Percentiles rank a stretch among this genome's conserved stretches.
These are phyloP conservation scores for Uncinocarpus reesii DNA, from an alignment of 2,329 filamentous ascomycete genomes.

Conservation along the genomic window DNA sequence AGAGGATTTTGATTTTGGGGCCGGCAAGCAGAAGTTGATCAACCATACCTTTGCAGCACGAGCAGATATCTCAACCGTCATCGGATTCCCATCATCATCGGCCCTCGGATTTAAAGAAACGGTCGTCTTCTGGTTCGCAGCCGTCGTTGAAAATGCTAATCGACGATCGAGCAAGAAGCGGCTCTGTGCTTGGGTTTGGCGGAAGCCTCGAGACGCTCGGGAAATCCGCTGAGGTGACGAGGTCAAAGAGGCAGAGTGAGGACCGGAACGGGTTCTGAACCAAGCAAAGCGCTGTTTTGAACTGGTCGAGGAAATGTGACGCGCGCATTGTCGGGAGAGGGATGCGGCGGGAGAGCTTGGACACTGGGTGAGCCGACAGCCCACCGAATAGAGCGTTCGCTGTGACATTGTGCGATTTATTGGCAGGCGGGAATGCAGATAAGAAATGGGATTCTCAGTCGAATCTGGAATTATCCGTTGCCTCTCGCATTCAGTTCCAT, in stretches of 20 bases:
- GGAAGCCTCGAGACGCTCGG: neutral
- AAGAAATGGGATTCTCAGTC: neutral
- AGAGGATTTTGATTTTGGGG: neutral
- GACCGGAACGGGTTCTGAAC: neutral
- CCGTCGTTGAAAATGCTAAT: slow-evolving; percentile 30
- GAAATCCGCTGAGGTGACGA: neutral
- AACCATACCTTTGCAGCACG: slow-evolving; percentile 62
- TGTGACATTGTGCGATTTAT: slow-evolving; percentile 24
- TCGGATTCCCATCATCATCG: slow-evolving; percentile 75
- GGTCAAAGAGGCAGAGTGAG: neutral
- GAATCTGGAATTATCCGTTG: too few relatives aligned
- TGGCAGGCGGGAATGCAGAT: neutral
- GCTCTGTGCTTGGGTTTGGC: neutral
- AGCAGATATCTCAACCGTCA: slow-evolving; percentile 72
- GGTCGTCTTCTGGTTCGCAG: slow-evolving; percentile 31
- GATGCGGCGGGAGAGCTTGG: slow-evolving; percentile 10
- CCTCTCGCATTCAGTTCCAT: too few relatives aligned
- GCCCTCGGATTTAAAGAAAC: slow-evolving; percentile 56
- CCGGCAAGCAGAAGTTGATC: slow-evolving; percentile 9
- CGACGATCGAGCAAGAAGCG: slow-evolving; percentile 16
- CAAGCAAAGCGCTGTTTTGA: slow-evolving; percentile 18
- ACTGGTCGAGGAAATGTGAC: slow-evolving; percentile 19
- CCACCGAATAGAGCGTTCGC: slow-evolving; percentile 21
- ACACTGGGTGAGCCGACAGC: slow-evolving; percentile 21
- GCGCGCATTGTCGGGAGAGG: slow-evolving; percentile 15